Base-by-base conservation (phyloP, 306 rosid genomes). In the Arachis hypogaea region DNA sequence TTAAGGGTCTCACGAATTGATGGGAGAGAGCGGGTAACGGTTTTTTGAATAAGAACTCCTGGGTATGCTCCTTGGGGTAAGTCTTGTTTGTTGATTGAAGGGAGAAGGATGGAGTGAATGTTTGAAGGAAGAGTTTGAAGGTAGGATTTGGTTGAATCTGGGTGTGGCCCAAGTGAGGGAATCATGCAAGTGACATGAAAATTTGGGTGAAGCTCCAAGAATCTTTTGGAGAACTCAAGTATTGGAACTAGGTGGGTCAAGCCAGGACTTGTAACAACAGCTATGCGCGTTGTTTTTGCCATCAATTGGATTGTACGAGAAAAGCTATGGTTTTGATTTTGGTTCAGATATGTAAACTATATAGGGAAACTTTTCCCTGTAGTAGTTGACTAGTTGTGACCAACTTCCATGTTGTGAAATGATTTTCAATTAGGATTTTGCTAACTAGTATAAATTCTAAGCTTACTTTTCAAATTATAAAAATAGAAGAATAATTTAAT, bases 141-240 rank as follows among this genome's bases (percentile, higher is more conserved):
- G 60, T 82, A 78, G 28, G 79, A 49, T 66, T 63, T 80, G 38
- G 78, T 65, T 54, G 85, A 59, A 30, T 64, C 30, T 11, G 79
- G 63, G 18, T 16, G 71, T 43, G 83, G 67, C 1, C 75, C 81
- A 66, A 74, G 73, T 50, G 78, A 61, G 68, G 89, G 81, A 66
- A 85, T 14, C 69, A 85, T 82, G 83, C 86, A 85, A 0, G 81
- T 76, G 59, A 85, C 54, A 9, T 67, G 85, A 12, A 82, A 74
- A 46, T 77, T 63, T 6, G 73, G 86, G 54, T 77, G 79, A 1
- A 33, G 71, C 0, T 52, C 36, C 14, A 82, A 3, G 7, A 85
- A 73, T 28, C 76, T 7, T 44, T 82, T 85, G 2, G 66, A n/a
- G 66, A 85, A 78, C 36, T 85, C 89, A 5, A 69, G 4, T 33